Evolutionary conservation across 805 yeast species (phyloP).

Genomic region (Danielia oregonensis): DNA sequence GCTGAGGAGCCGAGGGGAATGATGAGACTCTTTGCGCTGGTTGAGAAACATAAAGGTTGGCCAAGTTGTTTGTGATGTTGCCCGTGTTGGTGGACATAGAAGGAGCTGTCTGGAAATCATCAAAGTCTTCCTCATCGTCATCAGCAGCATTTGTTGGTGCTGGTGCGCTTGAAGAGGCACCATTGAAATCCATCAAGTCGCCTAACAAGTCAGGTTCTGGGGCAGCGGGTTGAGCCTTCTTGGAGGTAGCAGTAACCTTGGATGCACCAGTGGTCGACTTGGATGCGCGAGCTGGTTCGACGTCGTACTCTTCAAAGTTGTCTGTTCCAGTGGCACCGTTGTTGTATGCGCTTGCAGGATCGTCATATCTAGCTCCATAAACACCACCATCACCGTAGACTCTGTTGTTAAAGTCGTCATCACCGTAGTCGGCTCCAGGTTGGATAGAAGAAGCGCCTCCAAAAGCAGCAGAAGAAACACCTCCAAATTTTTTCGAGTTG

Average conservation of each 20-base stretch:
- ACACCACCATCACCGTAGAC: constrained; percentile 73
- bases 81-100: constrained; percentile 21
- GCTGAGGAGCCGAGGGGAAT: constrained; percentile 9
- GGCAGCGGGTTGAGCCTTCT: constrained; percentile 19
- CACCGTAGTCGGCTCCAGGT: constrained; percentile 30
- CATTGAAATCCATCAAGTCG: constrained; percentile 44
- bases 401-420: constrained; percentile 46
- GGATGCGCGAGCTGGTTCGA: constrained; percentile 24
- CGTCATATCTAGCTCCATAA: constrained; percentile 63
- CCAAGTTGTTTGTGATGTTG: constrained; percentile 20
- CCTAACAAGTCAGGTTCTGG: constrained; percentile 48
- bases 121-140: constrained; percentile 72
- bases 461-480: constrained; percentile 53
- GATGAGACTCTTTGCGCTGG: constrained; percentile 4
- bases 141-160: constrained; percentile 23
- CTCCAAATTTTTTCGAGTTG: constrained; percentile 78
- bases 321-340: constrained; percentile 32
- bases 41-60: constrained; percentile 25
- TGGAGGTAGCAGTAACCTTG: constrained; percentile 26
- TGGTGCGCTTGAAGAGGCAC: constrained; percentile 19
- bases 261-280: constrained; percentile 37
- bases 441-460: constrained; percentile 48
- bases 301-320: constrained; percentile 61
- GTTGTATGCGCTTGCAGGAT: constrained; percentile 43
- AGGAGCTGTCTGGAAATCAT: constrained; percentile 75